phyloP scores from a whole-genome alignment of 352 stramenopile genomes.

The Pythium oligandrum region DNA sequence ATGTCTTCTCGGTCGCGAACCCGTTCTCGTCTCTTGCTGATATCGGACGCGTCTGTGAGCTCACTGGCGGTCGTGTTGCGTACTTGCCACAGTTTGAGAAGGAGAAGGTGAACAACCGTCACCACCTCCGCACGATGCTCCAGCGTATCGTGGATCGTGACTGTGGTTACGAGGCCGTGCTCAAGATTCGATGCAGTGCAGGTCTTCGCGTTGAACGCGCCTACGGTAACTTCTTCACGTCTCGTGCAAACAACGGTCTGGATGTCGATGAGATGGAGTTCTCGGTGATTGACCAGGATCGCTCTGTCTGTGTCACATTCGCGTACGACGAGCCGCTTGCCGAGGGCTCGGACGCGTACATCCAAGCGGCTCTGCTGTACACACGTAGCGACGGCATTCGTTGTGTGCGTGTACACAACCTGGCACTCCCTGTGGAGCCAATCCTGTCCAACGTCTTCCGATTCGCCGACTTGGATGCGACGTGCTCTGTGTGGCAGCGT shows the following conservation, averaged over 20 bases:
- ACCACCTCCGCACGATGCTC: slow-evolving; percentile 72
- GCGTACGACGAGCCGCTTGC: slow-evolving; percentile 83
- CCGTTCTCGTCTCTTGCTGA: slow-evolving; percentile 79
- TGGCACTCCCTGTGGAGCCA: slow-evolving; percentile 71
- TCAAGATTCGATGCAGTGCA: slow-evolving; percentile 85
- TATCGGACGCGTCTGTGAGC: slow-evolving; percentile 70
- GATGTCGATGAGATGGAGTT: slow-evolving; percentile 88
- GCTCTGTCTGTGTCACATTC: slow-evolving; percentile 83
- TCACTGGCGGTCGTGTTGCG: slow-evolving; percentile 80
- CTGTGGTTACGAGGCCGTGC: slow-evolving; percentile 79
- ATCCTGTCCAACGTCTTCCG: slow-evolving; percentile 87
- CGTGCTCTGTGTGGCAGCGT: slow-evolving; percentile 82
- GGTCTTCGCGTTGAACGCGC: slow-evolving; percentile 84
- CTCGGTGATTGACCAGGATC: slow-evolving; percentile 80
- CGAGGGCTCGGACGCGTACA: slow-evolving; percentile 69
- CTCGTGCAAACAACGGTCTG: slow-evolving; percentile 46
- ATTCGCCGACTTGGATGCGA: slow-evolving; percentile 84
- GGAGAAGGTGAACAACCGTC: slow-evolving; percentile 72
- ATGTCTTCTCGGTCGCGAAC: slow-evolving; percentile 84
- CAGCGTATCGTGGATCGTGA: slow-evolving; percentile 70
- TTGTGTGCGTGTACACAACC: slow-evolving; percentile 90
- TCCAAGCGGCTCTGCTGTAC: slow-evolving; percentile 89
- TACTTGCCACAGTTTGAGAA: slow-evolving; percentile 88
- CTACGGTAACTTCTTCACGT: slow-evolving; percentile 76
- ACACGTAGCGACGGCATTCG: slow-evolving; percentile 79